Evolutionary conservation across 2,329 filamentous ascomycete species (phyloP).

Genomic region (Rugonectria rugulosa): DNA sequence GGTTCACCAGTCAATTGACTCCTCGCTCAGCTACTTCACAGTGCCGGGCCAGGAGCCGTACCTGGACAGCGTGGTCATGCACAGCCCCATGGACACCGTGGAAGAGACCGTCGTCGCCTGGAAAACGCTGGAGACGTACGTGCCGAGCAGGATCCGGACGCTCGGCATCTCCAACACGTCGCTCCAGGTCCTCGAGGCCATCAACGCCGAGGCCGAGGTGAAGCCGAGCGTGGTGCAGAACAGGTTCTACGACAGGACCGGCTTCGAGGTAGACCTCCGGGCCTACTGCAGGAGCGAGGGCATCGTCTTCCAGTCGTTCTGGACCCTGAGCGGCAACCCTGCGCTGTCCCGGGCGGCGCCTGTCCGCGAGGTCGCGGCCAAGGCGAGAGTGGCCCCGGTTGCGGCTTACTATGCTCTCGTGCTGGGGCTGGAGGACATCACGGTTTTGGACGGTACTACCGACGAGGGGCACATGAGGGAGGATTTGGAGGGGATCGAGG

Average conservation of each 20-base stretch:
- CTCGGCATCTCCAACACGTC: conserved; percentile 81
- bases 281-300: conserved; percentile 52
- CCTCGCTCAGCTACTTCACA: conserved; percentile 71
- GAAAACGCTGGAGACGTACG: conserved; percentile 70
- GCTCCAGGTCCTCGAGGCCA: conserved; percentile 60
- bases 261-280: conserved; percentile 68
- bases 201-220: conserved; percentile 54
- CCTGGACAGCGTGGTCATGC: conserved; percentile 79
- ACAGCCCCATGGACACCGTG: conserved; percentile 61
- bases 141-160: conserved; percentile 68
- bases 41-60: conserved; percentile 50
- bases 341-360: conserved; percentile 49
- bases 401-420: conserved; percentile 58
- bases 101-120: conserved; percentile 69
- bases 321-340: conserved; percentile 60
- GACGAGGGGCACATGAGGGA: conserved; percentile 56
- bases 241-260: conserved; percentile 68
- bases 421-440: conserved; percentile 52
- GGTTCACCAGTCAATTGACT: conserved; percentile 70
- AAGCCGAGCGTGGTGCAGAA: conserved; percentile 75
- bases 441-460: conserved; percentile 57
- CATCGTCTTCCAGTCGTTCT: conserved; percentile 62
- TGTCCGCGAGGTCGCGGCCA: conserved; percentile 58
- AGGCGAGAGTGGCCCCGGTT: conserved; percentile 45
- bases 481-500: conserved; percentile 54